Base-by-base conservation (phyloP, 1,139 yeast genomes). In the Taphrina confusa region DNA sequence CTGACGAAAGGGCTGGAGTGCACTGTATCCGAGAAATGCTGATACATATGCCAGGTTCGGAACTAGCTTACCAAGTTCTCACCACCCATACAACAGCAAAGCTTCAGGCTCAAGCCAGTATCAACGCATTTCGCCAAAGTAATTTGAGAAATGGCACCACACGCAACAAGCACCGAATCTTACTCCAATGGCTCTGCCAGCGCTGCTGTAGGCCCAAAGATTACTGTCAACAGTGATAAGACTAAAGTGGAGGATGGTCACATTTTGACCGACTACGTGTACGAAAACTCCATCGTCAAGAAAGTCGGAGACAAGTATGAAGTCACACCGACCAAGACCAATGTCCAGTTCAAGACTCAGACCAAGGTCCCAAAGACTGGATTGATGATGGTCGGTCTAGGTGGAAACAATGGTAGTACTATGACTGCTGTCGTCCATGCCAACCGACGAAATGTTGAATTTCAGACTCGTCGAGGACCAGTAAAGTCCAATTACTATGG, bases 391-490 rank as follows among this genome's bases (percentile, higher is more conserved):
- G 97, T 91, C 59, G 97, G 97, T 68, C 80, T 90, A 68, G 97
- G 97, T 69, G 97, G 97, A 76, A 91, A 91, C 79, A 91, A 91
- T 72, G 97, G 97, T 75, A 81, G 96, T 64, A 91, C 97, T 23
- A 79, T 91, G 69, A 82, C 90, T 63, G 90, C 94, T 57, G 85
- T 96, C 18, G 80, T 85, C 60, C 81, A 87, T 68, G 95, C 97
- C 64, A 91, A 91, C 78, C 88, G 87, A 71, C 80, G 87, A 74
- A 80, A 86, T 66, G 75, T 91, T 65, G 75, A 82, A 58, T 91
- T 91, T 76, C 83, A 87, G 70, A 90, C 87, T 70, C 89, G 89
- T 77, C 87, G 84, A 66, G 95, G 96, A 61, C 78, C 78, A 47
- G 80, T 83, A 58, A 83, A 85, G 72, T 89, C 96, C 65, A 90